These are phyloP conservation scores for Hibiscus trionum DNA, from an alignment of 345 rosid genomes.

Conservation along the genomic window DNA sequence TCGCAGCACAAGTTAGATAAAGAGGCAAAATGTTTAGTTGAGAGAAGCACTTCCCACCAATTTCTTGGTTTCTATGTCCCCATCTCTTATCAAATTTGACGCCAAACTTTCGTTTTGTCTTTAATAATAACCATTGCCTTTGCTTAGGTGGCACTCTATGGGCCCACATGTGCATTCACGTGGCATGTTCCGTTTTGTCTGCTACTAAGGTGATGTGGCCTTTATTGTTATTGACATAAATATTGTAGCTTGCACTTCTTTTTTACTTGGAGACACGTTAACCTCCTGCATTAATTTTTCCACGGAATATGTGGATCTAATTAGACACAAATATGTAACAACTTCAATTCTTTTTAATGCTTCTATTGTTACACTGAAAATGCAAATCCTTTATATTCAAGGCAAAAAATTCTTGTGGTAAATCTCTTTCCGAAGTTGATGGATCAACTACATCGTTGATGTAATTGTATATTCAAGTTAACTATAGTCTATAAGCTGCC, in stretches of 20 bases:
- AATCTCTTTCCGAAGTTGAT: background rate
- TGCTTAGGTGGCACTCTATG: background rate
- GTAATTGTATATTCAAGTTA: background rate
- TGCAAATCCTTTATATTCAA: conserved; percentile 2
- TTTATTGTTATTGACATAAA: background rate
- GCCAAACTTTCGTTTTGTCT: background rate
- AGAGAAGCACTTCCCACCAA: background rate
- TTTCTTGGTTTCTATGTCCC: conserved; percentile 2
- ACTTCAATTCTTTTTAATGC: background rate
- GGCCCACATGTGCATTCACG: background rate
- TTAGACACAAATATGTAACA: background rate
- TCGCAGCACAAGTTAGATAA: no score
- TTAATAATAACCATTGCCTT: background rate
- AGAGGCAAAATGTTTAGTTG: background rate
- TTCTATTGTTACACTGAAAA: background rate
- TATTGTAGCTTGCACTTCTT: background rate
- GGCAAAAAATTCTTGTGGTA: background rate
- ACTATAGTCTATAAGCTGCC: background rate
- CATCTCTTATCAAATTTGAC: background rate
- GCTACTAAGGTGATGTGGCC: background rate
- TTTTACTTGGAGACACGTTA: background rate
- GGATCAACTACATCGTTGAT: conserved; percentile 3
- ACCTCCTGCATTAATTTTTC: background rate
- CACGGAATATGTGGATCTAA: background rate
- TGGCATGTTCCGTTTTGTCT: background rate